Conservation (phyloP, 768 basidiomycete genomes). For the Termitomyces sp. region DNA sequence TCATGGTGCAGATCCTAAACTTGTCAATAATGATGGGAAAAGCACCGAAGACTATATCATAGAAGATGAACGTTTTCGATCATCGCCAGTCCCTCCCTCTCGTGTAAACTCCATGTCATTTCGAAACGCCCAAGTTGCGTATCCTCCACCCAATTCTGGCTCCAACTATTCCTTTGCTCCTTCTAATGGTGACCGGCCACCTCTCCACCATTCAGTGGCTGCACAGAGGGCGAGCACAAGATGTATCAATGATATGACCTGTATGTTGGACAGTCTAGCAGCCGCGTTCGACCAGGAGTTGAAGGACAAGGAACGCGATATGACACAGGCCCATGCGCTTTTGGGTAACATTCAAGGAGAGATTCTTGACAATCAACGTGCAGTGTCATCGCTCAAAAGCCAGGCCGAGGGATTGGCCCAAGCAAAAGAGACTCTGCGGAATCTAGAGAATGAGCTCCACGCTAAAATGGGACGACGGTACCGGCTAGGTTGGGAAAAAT, state of each 20-base stretch:
- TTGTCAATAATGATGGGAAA: conserved; percentile 91
- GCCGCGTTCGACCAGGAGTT: conserved; percentile 89
- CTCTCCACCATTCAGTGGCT: conserved; percentile 78
- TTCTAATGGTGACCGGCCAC: conserved; percentile 56
- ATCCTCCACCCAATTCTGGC: conserved; percentile 27
- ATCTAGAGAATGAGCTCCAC: conserved; percentile 59
- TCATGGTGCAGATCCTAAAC: conserved; percentile 93
- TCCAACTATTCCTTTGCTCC: conserved; percentile 34
- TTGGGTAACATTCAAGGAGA: conserved; percentile 85
- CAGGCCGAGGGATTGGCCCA: conserved; percentile 64
- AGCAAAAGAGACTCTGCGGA: conserved; percentile 50
- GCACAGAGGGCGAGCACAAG: conserved; percentile 84
- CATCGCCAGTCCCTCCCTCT: conserved; percentile 78
- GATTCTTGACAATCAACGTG: conserved; percentile 78
- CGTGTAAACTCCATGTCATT: conserved; percentile 64
- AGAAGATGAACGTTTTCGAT: conserved; percentile 95
- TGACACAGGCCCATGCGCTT: conserved; percentile 82
- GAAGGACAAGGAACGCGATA: conserved; percentile 86
- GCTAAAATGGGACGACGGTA: conserved; percentile 79
- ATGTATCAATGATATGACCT: conserved; percentile 78
- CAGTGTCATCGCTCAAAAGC: conserved; percentile 60
- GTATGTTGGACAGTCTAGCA: conserved; percentile 84
- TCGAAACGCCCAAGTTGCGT: conserved; percentile 62
- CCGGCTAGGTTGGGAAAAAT: conserved; percentile 87
- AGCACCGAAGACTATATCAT: conserved; percentile 98